A percentile compares a stretch with the other conserved stretches of the same genome.
Evolutionary conservation across 106 monocot species (phyloP).

Genomic region (Allium cepa): DNA sequence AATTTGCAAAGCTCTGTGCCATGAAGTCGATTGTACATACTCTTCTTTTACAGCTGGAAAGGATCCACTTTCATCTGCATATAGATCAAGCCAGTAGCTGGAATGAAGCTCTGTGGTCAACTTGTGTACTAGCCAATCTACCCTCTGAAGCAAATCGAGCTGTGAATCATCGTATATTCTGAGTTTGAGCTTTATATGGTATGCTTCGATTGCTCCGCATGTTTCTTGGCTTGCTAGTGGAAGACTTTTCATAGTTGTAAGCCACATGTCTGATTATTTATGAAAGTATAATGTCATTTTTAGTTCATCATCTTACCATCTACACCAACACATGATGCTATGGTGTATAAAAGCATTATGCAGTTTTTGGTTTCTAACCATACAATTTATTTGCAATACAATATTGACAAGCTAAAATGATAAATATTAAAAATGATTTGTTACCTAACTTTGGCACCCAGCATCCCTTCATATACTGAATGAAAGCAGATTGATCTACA

Average conservation of each 20-base stretch:
- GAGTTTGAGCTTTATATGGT: slow-evolving; percentile 83
- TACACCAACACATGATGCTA: too few relatives aligned
- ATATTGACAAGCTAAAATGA: too few relatives aligned
- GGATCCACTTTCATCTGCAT: slow-evolving; percentile 88
- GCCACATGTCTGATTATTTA: slow-evolving; percentile 74
- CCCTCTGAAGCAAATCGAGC: slow-evolving; percentile 76
- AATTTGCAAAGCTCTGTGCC: slow-evolving; percentile 80
- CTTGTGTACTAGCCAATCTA: slow-evolving; percentile 97
- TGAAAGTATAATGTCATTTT: too few relatives aligned
- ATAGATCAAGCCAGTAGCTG: slow-evolving; percentile 82
- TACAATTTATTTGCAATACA: too few relatives aligned
- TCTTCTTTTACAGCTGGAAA: slow-evolving; percentile 75
- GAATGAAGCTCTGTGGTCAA: slow-evolving; percentile 97
- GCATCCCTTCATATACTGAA: slow-evolving; percentile 76
- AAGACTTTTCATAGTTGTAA: slow-evolving; percentile 62
- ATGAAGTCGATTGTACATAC: slow-evolving; percentile 78
- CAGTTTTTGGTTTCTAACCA: too few relatives aligned
- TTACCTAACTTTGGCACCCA: slow-evolving; percentile 98
- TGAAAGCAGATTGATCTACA: slow-evolving; percentile 74
- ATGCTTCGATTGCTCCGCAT: slow-evolving; percentile 81
- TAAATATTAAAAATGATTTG: background rate
- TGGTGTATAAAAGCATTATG: too few relatives aligned
- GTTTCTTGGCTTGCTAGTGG: slow-evolving; percentile 81
- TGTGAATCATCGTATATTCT: slow-evolving; percentile 88
- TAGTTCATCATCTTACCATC: too few relatives aligned